Percentiles rank a stretch among this genome's conserved stretches.
Conservation (phyloP, 805 yeast species). For the Hagleromyces aurorensis region DNA sequence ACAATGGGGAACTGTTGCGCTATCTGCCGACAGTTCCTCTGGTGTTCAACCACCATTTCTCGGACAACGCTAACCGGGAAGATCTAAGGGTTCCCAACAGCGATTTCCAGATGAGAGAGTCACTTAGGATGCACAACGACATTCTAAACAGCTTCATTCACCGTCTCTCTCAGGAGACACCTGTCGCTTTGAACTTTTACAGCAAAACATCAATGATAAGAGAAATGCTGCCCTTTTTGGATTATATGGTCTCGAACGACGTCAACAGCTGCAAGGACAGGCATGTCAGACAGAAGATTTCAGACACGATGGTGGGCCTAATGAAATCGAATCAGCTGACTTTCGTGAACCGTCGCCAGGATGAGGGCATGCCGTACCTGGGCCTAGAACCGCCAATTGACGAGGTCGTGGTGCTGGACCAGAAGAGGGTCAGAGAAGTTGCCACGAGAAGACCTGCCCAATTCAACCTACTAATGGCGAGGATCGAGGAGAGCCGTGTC, state of each 20-base stretch:
- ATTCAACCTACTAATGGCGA: conserved; percentile 21
- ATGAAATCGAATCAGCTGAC: conserved; percentile 35
- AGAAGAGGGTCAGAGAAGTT: conserved; percentile 17
- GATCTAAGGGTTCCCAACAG: conserved; percentile 26
- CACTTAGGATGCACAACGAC: conserved; percentile 22
- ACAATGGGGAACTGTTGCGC: conserved; percentile 40
- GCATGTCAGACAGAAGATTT: conserved; percentile 21
- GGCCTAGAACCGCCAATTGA: conserved; percentile 26
- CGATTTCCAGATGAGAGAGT: conserved; percentile 29
- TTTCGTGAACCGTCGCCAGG: conserved; percentile 32
- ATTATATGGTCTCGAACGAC: conserved; percentile 25
- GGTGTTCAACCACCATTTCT: conserved; percentile 56
- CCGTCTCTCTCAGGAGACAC: conserved; percentile 10
- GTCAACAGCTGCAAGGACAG: conserved; percentile 17
- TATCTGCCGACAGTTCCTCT: conserved; percentile 52
- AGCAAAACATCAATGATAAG: conserved; percentile 16
- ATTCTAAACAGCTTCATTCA: conserved; percentile 22
- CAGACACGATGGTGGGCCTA: conserved; percentile 34
- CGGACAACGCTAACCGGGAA: conserved; percentile 44
- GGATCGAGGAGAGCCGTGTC: conserved; percentile 26
- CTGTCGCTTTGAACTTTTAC: conserved; percentile 12
- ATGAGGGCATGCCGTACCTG: conserved; percentile 17
- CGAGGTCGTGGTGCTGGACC: conserved; percentile 21
- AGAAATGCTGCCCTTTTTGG: conserved; percentile 33
- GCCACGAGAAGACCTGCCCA: conserved; percentile 20